Evolutionary conservation across 768 basidiomycete genomes (phyloP).

Genomic region (Sarcodon aspratus): DNA sequence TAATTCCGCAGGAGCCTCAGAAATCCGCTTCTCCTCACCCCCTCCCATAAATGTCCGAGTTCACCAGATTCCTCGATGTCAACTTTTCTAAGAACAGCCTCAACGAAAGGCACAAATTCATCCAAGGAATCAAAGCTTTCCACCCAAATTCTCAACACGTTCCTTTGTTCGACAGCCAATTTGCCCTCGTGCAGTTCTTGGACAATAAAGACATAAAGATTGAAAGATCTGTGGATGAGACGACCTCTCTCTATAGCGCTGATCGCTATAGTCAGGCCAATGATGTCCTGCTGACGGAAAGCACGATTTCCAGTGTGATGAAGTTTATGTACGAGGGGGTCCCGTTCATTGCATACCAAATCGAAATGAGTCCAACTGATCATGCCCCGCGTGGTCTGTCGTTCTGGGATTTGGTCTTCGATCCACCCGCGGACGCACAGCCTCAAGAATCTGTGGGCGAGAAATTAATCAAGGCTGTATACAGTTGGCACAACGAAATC

Average conservation of each 20-base stretch:
- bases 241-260: too few species aligned
- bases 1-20: background rate
- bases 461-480: slow-evolving; percentile 7
- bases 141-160: background rate
- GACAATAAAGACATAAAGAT: background rate
- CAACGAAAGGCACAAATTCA: background rate
- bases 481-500: slow-evolving; percentile 5
- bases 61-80: background rate
- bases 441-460: slow-evolving; percentile 4
- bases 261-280: too few species aligned
- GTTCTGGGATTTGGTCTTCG: slow-evolving; percentile 1
- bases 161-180: background rate
- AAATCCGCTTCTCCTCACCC: background rate
- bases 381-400: background rate
- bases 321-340: slow-evolving; percentile 4
- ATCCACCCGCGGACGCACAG: slow-evolving; percentile 4
- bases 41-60: background rate
- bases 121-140: background rate
- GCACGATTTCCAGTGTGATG: slow-evolving; percentile 1
- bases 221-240: too few species aligned
- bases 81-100: background rate
- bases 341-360: slow-evolving; percentile 4
- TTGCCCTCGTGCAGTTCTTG: background rate
- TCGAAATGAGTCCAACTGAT: background rate
- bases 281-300: too few species aligned